Percentiles rank a stretch among this genome's conserved stretches.
These are phyloP conservation scores for Penicillium macrosclerotiorum DNA, from an alignment of 495 filamentous ascomycete species.

Conservation along the genomic window DNA sequence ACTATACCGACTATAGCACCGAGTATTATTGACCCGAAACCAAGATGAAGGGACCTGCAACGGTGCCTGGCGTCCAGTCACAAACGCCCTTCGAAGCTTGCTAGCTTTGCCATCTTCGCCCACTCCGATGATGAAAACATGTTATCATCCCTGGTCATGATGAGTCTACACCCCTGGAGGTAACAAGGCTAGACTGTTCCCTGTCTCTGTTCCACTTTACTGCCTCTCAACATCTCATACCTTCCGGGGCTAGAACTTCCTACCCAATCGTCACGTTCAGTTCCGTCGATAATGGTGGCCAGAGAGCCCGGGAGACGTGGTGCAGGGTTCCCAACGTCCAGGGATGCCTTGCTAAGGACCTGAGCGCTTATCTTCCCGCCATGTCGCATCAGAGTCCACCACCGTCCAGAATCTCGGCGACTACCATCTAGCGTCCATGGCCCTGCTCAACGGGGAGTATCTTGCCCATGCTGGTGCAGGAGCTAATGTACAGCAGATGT, in stretches of 20 bases:
- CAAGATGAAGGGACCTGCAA: no score
- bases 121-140: not conserved
- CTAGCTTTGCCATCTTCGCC: not conserved
- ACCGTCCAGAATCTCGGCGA: no score
- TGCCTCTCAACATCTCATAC: no score
- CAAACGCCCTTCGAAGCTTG: no score
- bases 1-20: no score
- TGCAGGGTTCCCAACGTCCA: not conserved
- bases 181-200: no score
- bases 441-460: no score
- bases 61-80: no score
- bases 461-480: slow-evolving; percentile 17
- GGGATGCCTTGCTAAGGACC: slow-evolving; percentile 5
- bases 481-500: slow-evolving; percentile 23
- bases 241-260: slow-evolving; percentile 8
- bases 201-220: no score
- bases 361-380: slow-evolving; percentile 28
- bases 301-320: not conserved
- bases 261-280: not conserved
- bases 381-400: slow-evolving; percentile 15
- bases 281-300: no score
- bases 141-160: slow-evolving; percentile 2
- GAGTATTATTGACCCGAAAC: no score
- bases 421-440: slow-evolving; percentile 14
- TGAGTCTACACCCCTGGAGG: slow-evolving; percentile 3